Base-by-base conservation (phyloP, 305 asterid species). In the Fraxinus xanthoxyloides region DNA sequence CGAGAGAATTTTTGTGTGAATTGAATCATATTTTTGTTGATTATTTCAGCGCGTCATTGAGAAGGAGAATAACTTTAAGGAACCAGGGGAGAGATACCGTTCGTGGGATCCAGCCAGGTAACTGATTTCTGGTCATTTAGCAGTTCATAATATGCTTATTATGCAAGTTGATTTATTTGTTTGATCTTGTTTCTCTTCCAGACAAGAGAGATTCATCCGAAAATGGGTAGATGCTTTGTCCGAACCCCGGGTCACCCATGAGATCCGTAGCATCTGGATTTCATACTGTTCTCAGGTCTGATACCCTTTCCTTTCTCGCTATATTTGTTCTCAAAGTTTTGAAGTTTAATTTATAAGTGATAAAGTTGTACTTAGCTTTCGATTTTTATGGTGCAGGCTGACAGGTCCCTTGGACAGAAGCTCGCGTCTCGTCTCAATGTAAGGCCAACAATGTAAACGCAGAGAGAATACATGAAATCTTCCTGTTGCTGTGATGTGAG, bases 21-120 rank as follows among this genome's bases (percentile, higher is more conserved):
- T 54, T 54, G 65, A 59, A n/a, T 59, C 13, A 23, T 43, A 69
- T n/a, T 26, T 75, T 28, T 48, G 1, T 48, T 40, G 69, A 65
- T 32, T 59, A 34, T 46, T 78, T 83, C 89, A 94, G 97, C 17
- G 82, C 84, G 77, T 91, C 46, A 93, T 94, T 67, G 89, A 84
- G 86, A 95, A 92, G 89, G 99, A 95, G 90, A 95, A 95, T 87
- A 94, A 95, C 93, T 95, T 95, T 77, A 95, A 92, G 91, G 94
- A 94, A 72, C 97, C 99, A 2, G 99, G 99, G 23, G 99, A 90
- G 82, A 89, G 95, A 81, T 95, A 89, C 91, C 93, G 97, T 73
- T 91, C 99, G 32, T 94, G 90, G 90, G 91, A 89, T 30, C 87
- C 94, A 3, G 93, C 88, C 86, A 94, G 97, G 98, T 94, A 89